These are phyloP conservation scores for Coemansia sp. DNA, from an alignment of 192 early-diverging fungal species.

Conservation along the genomic window DNA sequence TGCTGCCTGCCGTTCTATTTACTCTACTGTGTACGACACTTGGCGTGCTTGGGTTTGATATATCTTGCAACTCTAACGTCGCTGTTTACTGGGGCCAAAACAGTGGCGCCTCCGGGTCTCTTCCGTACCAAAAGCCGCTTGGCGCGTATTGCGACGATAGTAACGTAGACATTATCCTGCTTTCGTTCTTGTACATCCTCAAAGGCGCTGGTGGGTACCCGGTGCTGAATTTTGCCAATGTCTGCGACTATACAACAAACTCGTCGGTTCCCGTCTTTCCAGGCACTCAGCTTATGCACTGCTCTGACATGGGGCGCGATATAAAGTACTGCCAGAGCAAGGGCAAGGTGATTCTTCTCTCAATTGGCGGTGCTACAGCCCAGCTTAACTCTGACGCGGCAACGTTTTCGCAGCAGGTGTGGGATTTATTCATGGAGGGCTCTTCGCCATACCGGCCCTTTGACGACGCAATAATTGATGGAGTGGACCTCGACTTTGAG, in stretches of 20 bases:
- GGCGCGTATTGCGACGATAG: slow-evolving; percentile 61
- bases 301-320: slow-evolving; percentile 68
- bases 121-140: slow-evolving; percentile 57
- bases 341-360: slow-evolving; percentile 75
- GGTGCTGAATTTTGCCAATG: slow-evolving; percentile 70
- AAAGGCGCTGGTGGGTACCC: slow-evolving; percentile 64
- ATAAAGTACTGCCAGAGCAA: slow-evolving; percentile 73
- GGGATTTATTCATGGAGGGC: slow-evolving; percentile 77
- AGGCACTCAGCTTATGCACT: slow-evolving; percentile 67
- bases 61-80: slow-evolving; percentile 56
- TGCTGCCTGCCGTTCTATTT: background rate
- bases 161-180: slow-evolving; percentile 58
- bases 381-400: slow-evolving; percentile 60
- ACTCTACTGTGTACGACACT: slow-evolving; percentile 13
- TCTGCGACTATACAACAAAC: slow-evolving; percentile 60
- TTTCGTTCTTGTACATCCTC: slow-evolving; percentile 70
- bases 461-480: slow-evolving; percentile 72
- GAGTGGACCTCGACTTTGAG: slow-evolving; percentile 74
- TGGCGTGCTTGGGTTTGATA: slow-evolving; percentile 49
- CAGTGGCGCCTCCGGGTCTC: slow-evolving; percentile 50
- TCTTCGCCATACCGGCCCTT: slow-evolving; percentile 65
- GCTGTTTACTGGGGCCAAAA: slow-evolving; percentile 66
- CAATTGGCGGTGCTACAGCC: slow-evolving; percentile 72
- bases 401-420: slow-evolving; percentile 71
- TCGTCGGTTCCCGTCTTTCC: slow-evolving; percentile 55